Evolutionary conservation across 768 basidiomycete genomes (phyloP).

Genomic region (Lactarius sp.): DNA sequence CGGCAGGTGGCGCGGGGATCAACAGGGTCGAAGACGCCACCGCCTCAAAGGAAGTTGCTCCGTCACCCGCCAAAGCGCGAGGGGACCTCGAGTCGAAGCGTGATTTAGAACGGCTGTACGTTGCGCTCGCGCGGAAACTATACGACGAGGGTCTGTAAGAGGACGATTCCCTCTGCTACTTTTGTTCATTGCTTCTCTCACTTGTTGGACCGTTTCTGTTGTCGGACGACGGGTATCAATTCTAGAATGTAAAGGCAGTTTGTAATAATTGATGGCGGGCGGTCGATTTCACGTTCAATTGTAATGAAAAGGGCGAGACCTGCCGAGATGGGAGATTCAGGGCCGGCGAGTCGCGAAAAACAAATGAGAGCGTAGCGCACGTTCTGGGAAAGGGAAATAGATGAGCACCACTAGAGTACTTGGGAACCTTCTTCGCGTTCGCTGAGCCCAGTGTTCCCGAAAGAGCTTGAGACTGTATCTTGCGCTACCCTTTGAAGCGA

Average conservation of each 20-base stretch:
- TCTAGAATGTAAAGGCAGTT: background rate
- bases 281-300: too few species aligned
- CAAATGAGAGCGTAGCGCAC: too few species aligned
- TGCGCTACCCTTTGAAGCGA: too few species aligned
- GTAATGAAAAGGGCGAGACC: too few species aligned
- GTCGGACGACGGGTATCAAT: background rate
- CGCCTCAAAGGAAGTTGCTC: background rate
- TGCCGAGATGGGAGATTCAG: too few species aligned
- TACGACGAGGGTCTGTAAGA: conserved; percentile 83
- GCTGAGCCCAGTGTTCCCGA: too few species aligned
- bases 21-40: background rate
- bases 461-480: too few species aligned
- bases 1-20: background rate
- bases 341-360: too few species aligned
- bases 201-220: background rate
- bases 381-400: too few species aligned
- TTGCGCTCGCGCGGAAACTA: conserved; percentile 82
- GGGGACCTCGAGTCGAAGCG: conserved; percentile 60
- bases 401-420: too few species aligned
- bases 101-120: conserved; percentile 85
- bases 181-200: background rate
- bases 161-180: background rate
- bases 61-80: conserved; percentile 31
- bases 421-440: too few species aligned
- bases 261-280: too few species aligned